Evolutionary conservation across 2,329 filamentous ascomycete species (phyloP).

Genomic region (Plectosphaerella cucumerina): DNA sequence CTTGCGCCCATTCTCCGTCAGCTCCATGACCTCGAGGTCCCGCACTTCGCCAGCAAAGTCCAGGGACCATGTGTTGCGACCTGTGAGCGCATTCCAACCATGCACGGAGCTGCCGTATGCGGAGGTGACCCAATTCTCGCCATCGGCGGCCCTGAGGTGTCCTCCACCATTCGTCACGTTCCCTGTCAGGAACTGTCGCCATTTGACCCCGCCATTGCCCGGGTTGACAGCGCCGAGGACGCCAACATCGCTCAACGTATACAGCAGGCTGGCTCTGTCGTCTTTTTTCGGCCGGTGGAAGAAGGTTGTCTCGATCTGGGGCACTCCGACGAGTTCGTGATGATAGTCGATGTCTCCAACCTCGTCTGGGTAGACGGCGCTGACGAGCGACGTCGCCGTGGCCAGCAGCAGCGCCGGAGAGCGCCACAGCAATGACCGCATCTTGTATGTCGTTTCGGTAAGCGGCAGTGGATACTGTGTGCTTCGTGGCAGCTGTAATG

Average conservation of each 20-base stretch:
- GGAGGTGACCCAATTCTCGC: slow-evolving; percentile 72
- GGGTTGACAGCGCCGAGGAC: slow-evolving; percentile 88
- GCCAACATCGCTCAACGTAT: slow-evolving; percentile 80
- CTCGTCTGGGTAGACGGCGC: slow-evolving; percentile 83
- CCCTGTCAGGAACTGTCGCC: slow-evolving; percentile 72
- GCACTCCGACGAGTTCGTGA: slow-evolving; percentile 79
- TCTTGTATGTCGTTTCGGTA: slow-evolving; percentile 7
- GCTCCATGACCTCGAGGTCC: slow-evolving; percentile 74
- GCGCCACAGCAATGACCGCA: slow-evolving; percentile 14
- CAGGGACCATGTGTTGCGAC: slow-evolving; percentile 72
- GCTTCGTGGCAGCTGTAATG: background rate
- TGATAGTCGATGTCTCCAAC: slow-evolving; percentile 92
- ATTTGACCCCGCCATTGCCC: slow-evolving; percentile 76
- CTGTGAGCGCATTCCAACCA: slow-evolving; percentile 80
- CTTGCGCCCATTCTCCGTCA: slow-evolving; percentile 59
- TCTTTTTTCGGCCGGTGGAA: slow-evolving; percentile 82
- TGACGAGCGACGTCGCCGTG: slow-evolving; percentile 36
- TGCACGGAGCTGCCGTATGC: slow-evolving; percentile 67
- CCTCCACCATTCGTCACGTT: slow-evolving; percentile 41
- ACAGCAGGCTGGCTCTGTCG: slow-evolving; percentile 84
- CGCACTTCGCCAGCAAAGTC: slow-evolving; percentile 54
- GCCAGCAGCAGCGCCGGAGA: slow-evolving; percentile 20
- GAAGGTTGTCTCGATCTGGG: slow-evolving; percentile 81
- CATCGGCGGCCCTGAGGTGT: slow-evolving; percentile 70
- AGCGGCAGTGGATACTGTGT: background rate